phyloP scores from a whole-genome alignment of 2,329 filamentous ascomycete genomes.

The Diaporthe citrichinensis region DNA sequence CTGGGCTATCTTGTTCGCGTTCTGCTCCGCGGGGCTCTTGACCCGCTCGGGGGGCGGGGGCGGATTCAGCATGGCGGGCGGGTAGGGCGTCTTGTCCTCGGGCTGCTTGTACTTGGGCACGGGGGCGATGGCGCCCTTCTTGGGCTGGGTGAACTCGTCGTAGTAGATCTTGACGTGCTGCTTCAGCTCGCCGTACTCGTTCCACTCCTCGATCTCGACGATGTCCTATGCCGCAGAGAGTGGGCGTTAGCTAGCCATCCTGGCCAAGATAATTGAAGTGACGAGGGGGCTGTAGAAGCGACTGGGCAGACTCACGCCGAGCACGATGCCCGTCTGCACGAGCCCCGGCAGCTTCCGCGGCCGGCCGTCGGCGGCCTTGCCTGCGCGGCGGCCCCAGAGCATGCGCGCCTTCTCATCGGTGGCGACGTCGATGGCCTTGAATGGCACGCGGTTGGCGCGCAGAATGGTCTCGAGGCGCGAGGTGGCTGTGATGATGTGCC shows the following conservation, averaged over 20 bases:
- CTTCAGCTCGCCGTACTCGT: constrained; percentile 96
- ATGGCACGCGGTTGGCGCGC: constrained; percentile 93
- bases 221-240: constrained; percentile 74
- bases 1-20: constrained; percentile 41
- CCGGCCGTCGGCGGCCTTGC: constrained; percentile 75
- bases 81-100: constrained; percentile 52
- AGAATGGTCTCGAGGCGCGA: constrained; percentile 96
- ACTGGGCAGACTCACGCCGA: constrained; percentile 77
- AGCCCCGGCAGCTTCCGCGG: constrained; percentile 86
- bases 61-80: constrained; percentile 45
- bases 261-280: not conserved
- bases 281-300: not conserved
- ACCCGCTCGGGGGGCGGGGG: constrained; percentile 45
- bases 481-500: constrained; percentile 95
- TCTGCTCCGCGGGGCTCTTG: constrained; percentile 42
- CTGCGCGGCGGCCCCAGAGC: constrained; percentile 87
- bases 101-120: constrained; percentile 52
- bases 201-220: constrained; percentile 97
- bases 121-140: constrained; percentile 66
- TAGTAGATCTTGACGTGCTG: constrained; percentile 82
- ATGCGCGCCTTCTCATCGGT: constrained; percentile 90
- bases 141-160: constrained; percentile 72
- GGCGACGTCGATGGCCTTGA: constrained; percentile 91
- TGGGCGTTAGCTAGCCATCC: not conserved
- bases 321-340: constrained; percentile 86